Evolutionary conservation across 225 moss, liverwort and hornwort genomes (phyloP).

Genomic region (Anthoceros angustus): DNA sequence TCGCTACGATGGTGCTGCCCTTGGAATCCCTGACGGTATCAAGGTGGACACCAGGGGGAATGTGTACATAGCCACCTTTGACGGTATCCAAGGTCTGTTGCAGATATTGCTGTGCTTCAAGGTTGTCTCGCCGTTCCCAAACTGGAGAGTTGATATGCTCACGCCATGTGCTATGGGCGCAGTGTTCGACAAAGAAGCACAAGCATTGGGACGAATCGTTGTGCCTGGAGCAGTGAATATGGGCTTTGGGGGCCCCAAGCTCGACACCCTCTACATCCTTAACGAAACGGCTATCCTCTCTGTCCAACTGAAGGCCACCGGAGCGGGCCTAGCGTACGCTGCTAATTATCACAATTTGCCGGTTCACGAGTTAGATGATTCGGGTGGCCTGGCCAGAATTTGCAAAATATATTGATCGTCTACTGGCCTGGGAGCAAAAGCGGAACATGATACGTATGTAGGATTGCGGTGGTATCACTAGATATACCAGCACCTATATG

Average conservation of each 20-base stretch:
- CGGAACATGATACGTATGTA: no score
- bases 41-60: slow-evolving; percentile 42
- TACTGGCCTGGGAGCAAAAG: no score
- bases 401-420: no score
- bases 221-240: slow-evolving; percentile 24
- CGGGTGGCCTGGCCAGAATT: no score
- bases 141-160: no score
- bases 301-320: slow-evolving; percentile 29
- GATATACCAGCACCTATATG: no score
- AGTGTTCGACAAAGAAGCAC: slow-evolving; percentile 32
- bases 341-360: neutral
- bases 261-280: slow-evolving; percentile 33
- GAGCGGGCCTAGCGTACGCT: slow-evolving; percentile 6
- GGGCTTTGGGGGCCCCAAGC: slow-evolving; percentile 33
- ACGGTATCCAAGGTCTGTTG: slow-evolving; percentile 33
- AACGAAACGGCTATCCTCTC: slow-evolving; percentile 24
- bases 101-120: neutral
- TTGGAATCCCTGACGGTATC: slow-evolving; percentile 28
- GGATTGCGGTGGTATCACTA: no score
- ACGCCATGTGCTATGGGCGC: neutral
- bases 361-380: no score
- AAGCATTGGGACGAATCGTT: slow-evolving; percentile 34
- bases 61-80: slow-evolving; percentile 23
- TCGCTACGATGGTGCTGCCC: slow-evolving; percentile 22
- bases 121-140: neutral